phyloP scores from a whole-genome alignment of 2,329 filamentous ascomycete species.

The Arthrinium phaeospermum region DNA sequence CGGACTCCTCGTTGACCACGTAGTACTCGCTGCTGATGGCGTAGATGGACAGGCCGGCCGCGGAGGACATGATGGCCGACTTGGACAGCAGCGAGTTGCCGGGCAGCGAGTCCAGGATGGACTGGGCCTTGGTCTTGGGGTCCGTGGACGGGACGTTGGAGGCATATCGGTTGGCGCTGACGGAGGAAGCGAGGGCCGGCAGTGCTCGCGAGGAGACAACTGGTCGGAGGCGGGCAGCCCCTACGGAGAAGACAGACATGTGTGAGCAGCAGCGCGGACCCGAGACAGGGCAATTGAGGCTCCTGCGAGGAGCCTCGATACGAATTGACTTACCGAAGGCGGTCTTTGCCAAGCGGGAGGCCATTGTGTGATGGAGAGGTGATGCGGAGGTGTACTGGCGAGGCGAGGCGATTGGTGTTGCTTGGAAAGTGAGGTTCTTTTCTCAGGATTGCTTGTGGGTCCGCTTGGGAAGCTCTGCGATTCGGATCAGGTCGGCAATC shows the following conservation, averaged over 20 bases:
- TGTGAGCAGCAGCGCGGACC: conserved; percentile 27
- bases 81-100: conserved; percentile 93
- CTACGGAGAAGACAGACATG: conserved; percentile 51
- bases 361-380: conserved; percentile 79
- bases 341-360: conserved; percentile 95
- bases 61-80: conserved; percentile 94
- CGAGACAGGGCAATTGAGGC: conserved; percentile 43
- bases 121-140: conserved; percentile 96
- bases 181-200: conserved; percentile 71
- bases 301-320: conserved; percentile 11
- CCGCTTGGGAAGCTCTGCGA: conserved; percentile 26
- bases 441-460: conserved; percentile 45
- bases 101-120: conserved; percentile 89
- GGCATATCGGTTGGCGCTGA: conserved; percentile 70
- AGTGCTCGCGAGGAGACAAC: conserved; percentile 76
- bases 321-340: conserved; percentile 78
- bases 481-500: conserved; percentile 17
- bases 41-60: conserved; percentile 87
- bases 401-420: conserved; percentile 39
- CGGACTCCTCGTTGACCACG: conserved; percentile 98
- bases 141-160: conserved; percentile 76
- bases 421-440: conserved; percentile 36
- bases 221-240: conserved; percentile 89
- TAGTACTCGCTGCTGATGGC: conserved; percentile 99
- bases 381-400: conserved; percentile 52